Conservation (phyloP, 176 grass and related monocot species). For the Aegilops sharonensis region DNA sequence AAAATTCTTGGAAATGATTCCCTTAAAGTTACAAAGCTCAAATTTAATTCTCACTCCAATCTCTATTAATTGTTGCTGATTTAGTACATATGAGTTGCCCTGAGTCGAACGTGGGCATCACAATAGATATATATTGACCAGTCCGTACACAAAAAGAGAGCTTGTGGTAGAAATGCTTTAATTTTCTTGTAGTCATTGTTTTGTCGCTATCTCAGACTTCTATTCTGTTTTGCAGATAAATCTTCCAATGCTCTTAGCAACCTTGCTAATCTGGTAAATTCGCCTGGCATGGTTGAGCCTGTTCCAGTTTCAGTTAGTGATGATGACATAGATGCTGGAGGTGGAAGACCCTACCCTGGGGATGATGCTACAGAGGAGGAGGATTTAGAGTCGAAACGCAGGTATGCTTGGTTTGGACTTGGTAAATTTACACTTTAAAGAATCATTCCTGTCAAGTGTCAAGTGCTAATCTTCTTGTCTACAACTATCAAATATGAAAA, state of each 20-base stretch:
- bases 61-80: too few species aligned
- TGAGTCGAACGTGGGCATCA: not conserved
- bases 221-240: conserved; percentile 63
- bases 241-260: conserved; percentile 39
- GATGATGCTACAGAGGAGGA: conserved; percentile 73
- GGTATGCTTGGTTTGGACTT: conserved; percentile 45
- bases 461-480: conserved; percentile 35
- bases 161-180: not conserved
- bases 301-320: conserved; percentile 59
- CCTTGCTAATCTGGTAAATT: conserved; percentile 51
- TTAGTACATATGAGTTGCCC: not conserved
- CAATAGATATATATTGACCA: not conserved
- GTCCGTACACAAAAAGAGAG: not conserved
- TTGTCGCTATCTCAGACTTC: not conserved
- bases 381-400: conserved; percentile 93
- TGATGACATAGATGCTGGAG: conserved; percentile 71
- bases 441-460: not conserved
- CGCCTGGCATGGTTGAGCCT: conserved; percentile 48
- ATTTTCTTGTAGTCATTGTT: not conserved
- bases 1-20: not conserved
- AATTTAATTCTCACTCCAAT: not conserved
- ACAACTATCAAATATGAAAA: conserved; percentile 33
- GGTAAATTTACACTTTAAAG: not conserved
- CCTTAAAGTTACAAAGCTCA: not conserved
- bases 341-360: conserved; percentile 64